phyloP scores from a whole-genome alignment of 2,329 filamentous ascomycete genomes.

The Botrytis cinerea region DNA sequence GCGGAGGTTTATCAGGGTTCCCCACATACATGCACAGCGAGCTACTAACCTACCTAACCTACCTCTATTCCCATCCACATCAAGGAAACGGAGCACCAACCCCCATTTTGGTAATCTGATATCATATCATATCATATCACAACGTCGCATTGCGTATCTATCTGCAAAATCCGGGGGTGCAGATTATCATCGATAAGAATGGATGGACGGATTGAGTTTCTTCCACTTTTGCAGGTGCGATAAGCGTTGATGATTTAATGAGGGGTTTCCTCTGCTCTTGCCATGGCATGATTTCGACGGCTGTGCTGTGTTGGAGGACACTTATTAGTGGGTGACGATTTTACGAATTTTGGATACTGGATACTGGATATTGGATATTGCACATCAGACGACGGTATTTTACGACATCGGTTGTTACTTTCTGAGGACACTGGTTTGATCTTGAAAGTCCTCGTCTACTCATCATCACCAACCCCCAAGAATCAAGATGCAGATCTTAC shows the following conservation, averaged over 20 bases:
- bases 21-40: not conserved
- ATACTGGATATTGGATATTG: not conserved
- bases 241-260: not conserved
- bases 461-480: not conserved
- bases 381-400: not conserved
- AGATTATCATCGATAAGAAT: not conserved
- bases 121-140: not conserved
- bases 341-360: not conserved
- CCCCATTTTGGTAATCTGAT: slow-evolving; percentile 10
- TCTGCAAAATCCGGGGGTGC: not conserved
- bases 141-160: slow-evolving; percentile 1
- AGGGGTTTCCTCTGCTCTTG: not conserved
- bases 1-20: not conserved
- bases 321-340: not conserved
- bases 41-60: too few relatives aligned
- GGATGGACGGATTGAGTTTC: not conserved
- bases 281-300: not conserved
- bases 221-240: not conserved
- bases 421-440: not conserved
- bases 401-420: not conserved
- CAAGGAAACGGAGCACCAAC: not conserved
- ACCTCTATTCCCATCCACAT: not conserved
- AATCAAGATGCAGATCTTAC: not conserved
- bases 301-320: not conserved
- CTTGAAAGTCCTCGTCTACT: not conserved